phyloP scores from a whole-genome alignment of 1,284 basidiomycete species.

The Fomitiporia mediterranea region DNA sequence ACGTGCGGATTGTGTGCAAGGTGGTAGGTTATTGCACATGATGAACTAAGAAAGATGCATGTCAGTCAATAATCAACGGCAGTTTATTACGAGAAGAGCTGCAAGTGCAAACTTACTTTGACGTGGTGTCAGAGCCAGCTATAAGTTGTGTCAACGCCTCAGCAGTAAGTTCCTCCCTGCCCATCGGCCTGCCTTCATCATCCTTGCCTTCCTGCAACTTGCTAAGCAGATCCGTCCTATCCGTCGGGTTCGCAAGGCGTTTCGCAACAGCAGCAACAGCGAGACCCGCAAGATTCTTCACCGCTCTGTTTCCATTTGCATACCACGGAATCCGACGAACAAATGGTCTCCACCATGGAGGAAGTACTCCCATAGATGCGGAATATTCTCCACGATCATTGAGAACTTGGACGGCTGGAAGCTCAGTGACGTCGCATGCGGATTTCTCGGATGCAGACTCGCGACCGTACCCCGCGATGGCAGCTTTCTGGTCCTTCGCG shows the following conservation, averaged over 20 bases:
- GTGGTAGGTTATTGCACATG: slow-evolving; percentile 82
- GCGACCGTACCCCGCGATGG: slow-evolving; percentile 54
- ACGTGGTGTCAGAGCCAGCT: slow-evolving; percentile 40
- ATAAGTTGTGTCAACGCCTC: slow-evolving; percentile 48
- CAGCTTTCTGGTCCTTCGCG: slow-evolving; percentile 42
- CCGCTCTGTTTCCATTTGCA: slow-evolving; percentile 54
- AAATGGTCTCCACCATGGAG: slow-evolving; percentile 65
- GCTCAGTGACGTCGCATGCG: slow-evolving; percentile 71
- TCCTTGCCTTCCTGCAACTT: slow-evolving; percentile 36
- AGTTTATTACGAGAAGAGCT: slow-evolving; percentile 65
- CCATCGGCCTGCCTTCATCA: slow-evolving; percentile 42
- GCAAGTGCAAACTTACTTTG: slow-evolving; percentile 22
- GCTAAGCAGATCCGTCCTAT: slow-evolving; percentile 13
- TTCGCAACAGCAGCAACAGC: slow-evolving; percentile 59
- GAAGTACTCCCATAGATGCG: slow-evolving; percentile 79
- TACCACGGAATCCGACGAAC: slow-evolving; percentile 72
- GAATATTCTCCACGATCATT: slow-evolving; percentile 89
- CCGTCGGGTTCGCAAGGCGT: slow-evolving; percentile 14
- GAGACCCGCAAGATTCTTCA: slow-evolving; percentile 50
- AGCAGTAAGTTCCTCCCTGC: slow-evolving; percentile 44
- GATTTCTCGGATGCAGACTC: slow-evolving; percentile 60
- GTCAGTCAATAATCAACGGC: not conserved
- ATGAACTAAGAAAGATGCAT: slow-evolving; percentile 46
- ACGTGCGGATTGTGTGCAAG: slow-evolving; percentile 63
- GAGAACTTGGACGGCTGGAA: slow-evolving; percentile 78